Conservation (phyloP, 2,329 filamentous ascomycete species). For the Cryphonectria naterciae region DNA sequence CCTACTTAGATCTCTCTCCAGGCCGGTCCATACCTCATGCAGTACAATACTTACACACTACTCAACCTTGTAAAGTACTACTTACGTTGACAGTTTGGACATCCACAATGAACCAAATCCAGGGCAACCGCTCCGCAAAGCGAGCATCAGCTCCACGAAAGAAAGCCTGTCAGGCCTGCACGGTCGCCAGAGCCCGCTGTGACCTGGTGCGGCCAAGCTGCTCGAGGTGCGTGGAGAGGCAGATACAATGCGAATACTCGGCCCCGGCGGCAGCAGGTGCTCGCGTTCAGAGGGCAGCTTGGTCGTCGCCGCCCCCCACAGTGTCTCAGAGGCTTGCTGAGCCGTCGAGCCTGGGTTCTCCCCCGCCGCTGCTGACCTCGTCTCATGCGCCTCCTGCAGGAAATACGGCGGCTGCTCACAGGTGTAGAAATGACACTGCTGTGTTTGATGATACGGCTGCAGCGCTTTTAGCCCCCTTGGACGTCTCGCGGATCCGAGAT, state of each 20-base stretch:
- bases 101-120: background rate
- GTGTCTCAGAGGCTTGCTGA: background rate
- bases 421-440: background rate
- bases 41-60: background rate
- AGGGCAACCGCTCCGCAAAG: conserved; percentile 4
- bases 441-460: conserved; percentile 4
- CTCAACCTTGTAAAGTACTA: background rate
- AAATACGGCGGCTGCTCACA: background rate
- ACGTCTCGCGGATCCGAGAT: background rate
- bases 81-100: background rate
- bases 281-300: background rate
- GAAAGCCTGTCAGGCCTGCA: background rate
- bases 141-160: background rate
- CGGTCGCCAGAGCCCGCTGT: conserved; percentile 6
- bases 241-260: conserved; percentile 5
- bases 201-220: conserved; percentile 11
- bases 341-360: background rate
- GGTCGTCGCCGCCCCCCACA: background rate
- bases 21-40: background rate
- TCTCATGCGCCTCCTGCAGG: background rate
- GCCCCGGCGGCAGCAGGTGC: conserved; percentile 8
- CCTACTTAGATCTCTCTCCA: background rate
- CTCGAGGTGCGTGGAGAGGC: background rate
- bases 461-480: conserved; percentile 3
- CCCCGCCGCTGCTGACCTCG: background rate